Base-by-base conservation (phyloP, 2,329 filamentous ascomycete species). In the Xylaria sp. region DNA sequence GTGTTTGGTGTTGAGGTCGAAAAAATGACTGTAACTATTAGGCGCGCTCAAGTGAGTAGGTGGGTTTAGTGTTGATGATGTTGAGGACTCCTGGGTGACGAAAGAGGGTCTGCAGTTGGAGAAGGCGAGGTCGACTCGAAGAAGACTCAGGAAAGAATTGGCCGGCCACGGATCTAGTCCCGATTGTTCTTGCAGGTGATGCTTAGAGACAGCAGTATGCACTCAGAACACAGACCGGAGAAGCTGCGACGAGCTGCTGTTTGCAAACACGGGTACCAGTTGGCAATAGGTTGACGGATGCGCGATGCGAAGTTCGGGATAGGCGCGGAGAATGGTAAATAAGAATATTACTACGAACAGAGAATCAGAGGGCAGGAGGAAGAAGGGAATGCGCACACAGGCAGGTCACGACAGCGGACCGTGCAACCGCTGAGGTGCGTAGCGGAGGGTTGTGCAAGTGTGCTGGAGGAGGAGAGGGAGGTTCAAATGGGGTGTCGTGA, bases 91-190 rank as follows among this genome's bases (percentile, higher is more conserved):
- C 71, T 51, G 67, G 68, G 61, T 72, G 68, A 74, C 63, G 69
- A 79, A 79, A 70, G 77, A 79, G 72, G 74, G 77, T 77, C 71
- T 75, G 67, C 39, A 76, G 76, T 76, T 77, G 75, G 77, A 76
- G 75, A 74, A 76, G 71, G 75, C 65, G 72, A 70, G 73, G 70
- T 67, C 52, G 41, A 68, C 61, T 41, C 41, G 23, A n/a, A 55
- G 48, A 25, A 64, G 39, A 63, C 44, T 60, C 41, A 60, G 68
- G 74, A 70, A 71, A 61, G 69, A 68, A 70, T 67, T 55, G 61
- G 56, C 55, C 37, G 56, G 68, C 8, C 57, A 55, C 61, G 8
- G 44, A 63, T 60, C 61, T 55, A 51, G 46, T 51, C 51, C 34
- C 28, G 50, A 52, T 37, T 59, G 48, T 55, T 59, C n/a, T 58